A percentile compares a stretch with the other conserved stretches of the same genome.
These are phyloP conservation scores for Colletotrichum australisinense DNA, from an alignment of 2,329 filamentous ascomycete genomes.

Conservation along the genomic window DNA sequence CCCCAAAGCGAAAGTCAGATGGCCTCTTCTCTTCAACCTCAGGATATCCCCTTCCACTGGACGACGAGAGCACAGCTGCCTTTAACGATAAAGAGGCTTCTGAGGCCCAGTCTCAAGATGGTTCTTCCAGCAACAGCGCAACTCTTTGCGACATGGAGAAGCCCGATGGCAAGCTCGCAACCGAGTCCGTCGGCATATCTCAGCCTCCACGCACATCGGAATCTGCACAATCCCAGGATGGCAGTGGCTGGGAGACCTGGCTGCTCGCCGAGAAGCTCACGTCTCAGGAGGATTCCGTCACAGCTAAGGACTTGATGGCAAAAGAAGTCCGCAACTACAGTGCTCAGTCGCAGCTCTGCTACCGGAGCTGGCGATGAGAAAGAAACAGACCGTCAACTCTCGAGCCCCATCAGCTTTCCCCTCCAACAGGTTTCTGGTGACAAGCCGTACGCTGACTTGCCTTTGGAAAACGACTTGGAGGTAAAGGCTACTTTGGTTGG, in stretches of 20 bases:
- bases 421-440: neutral
- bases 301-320: neutral
- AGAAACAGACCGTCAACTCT: no score
- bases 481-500: neutral
- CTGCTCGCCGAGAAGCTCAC: conserved; percentile 24
- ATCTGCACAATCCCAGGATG: conserved; percentile 21
- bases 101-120: neutral
- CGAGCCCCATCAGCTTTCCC: no score
- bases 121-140: neutral
- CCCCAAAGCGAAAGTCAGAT: conserved; percentile 6
- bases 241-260: conserved; percentile 22
- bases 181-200: neutral
- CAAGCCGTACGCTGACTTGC: neutral
- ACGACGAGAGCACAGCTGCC: neutral
- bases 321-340: neutral
- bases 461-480: neutral
- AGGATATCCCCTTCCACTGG: neutral
- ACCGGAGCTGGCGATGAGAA: no score
- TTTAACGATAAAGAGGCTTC: neutral
- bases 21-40: neutral
- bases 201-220: conserved; percentile 2
- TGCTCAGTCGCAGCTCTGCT: neutral
- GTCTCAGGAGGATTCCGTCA: neutral
- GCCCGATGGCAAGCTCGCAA: neutral
- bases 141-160: neutral